Evolutionary conservation across 1,284 basidiomycete genomes (phyloP), one percentile per base, ranked within the genome.

Genomic region (Earliella scabrosa): DNA sequence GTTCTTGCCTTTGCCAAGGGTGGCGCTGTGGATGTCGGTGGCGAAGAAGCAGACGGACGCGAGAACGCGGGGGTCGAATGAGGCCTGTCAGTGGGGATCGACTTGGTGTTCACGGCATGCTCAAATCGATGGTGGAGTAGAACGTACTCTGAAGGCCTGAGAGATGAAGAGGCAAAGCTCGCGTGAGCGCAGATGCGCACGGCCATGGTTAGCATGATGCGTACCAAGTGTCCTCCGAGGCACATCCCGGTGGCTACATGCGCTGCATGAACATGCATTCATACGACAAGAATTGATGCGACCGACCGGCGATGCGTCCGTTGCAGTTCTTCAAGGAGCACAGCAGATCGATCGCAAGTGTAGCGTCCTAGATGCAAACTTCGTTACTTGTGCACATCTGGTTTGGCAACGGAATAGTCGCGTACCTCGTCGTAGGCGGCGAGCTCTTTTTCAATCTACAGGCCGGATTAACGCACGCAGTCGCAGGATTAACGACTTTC

Each of bases 11-110:
- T 88, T 90, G n/a, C 92, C 93, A 24, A 97, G 86, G 0, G 92
- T 88, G 9, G 92, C 91, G 47, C 82, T 82, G 71, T 97, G 91
- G 53, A 97, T 83, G 70, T 95, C 94, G 4, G 95, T 97, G 7
- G 91, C 93, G 71, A 97, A 97, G 78, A 93, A 97, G 75, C 95
- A 96, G 50, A 96, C 90, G 0, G 91, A 82, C 1, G 93, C 79
- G 6, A 93, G 78, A n/a, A 97, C 83, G 35, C 95, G 86, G 6
- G 81, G 75, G 70, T 97, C 90, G 68, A 97, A 95, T 0, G 93
- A 90, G 52, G 90, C 91, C 90, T 92, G 54, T 9, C n/a, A 3
- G 27, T 44, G 20, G 4, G 23, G 10, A 20, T 52, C n/a, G n/a
- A n/a, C n/a, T n/a, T n/a, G n/a, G n/a, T n/a, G n/a, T n/a, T n/a